Conservation (phyloP, 2,329 filamentous ascomycete genomes). For the Colletotrichum noveboracense region DNA sequence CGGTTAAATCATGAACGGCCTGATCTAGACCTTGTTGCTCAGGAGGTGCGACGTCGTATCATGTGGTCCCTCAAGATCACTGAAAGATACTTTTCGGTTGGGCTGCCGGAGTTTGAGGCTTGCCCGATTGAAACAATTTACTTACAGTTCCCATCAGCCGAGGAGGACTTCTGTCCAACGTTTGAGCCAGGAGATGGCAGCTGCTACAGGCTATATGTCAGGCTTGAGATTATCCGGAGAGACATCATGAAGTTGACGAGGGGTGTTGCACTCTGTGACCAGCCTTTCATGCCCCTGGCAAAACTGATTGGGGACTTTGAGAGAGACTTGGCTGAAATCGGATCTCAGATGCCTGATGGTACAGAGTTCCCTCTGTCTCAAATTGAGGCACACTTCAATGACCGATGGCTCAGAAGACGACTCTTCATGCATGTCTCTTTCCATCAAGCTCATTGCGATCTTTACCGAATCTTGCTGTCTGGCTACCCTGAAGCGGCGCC, state of each 20-base stretch:
- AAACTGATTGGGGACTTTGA: constrained; percentile 25
- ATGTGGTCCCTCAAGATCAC: constrained; percentile 46
- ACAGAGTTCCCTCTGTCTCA: constrained; percentile 16
- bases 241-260: constrained; percentile 29
- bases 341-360: constrained; percentile 20
- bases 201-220: constrained; percentile 24
- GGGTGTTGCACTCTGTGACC: constrained; percentile 23
- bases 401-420: constrained; percentile 24
- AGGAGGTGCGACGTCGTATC: constrained; percentile 42
- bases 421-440: constrained; percentile 41
- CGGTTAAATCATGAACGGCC: constrained; percentile 44
- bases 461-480: constrained; percentile 47
- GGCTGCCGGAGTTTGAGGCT: constrained; percentile 44
- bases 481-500: constrained; percentile 46
- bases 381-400: constrained; percentile 5
- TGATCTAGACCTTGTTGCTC: constrained; percentile 35
- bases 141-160: constrained; percentile 46
- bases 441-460: constrained; percentile 48
- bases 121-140: constrained; percentile 43
- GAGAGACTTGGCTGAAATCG: constrained; percentile 20
- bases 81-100: constrained; percentile 45
- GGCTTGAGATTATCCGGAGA: constrained; percentile 26
- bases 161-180: constrained; percentile 41
- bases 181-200: constrained; percentile 14
- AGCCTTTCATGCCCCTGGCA: constrained; percentile 23